Evolutionary conservation across 352 stramenopile genomes (phyloP).

Genomic region (Pythium myriotylum): DNA sequence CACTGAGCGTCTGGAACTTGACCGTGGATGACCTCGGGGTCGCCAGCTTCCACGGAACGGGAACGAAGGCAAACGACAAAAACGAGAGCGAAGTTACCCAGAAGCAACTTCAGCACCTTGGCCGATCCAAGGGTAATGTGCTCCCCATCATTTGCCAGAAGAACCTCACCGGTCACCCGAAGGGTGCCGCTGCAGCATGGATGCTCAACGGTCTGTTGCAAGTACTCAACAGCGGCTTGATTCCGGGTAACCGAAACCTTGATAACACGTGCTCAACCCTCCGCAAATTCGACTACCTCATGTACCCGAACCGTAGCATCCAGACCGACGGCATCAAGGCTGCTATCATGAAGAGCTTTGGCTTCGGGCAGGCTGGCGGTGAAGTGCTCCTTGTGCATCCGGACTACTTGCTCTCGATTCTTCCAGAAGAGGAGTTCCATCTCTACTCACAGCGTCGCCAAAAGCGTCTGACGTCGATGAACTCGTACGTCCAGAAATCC

Average conservation of each 20-base stretch:
- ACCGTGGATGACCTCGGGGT: constrained; percentile 82
- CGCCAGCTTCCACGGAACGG: constrained; percentile 84
- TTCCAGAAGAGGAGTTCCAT: constrained; percentile 49
- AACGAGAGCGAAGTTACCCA: constrained; percentile 89
- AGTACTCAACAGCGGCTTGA: constrained; percentile 72
- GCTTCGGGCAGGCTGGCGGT: constrained; percentile 77
- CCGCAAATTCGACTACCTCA: constrained; percentile 75
- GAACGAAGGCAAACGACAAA: constrained; percentile 85
- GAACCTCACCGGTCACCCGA: constrained; percentile 80
- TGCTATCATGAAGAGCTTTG: constrained; percentile 83
- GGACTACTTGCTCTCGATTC: constrained; percentile 68
- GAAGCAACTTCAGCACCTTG: constrained; percentile 81
- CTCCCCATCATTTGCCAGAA: constrained; percentile 85
- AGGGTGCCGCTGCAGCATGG: constrained; percentile 80
- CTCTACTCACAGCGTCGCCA: constrained; percentile 61
- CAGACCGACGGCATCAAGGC: constrained; percentile 83
- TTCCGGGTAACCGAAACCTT: constrained; percentile 82
- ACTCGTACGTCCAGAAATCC: constrained; percentile 77
- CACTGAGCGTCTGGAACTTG: constrained; percentile 78
- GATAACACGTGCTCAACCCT: constrained; percentile 78
- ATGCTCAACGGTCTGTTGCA: constrained; percentile 86
- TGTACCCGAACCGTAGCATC: constrained; percentile 82
- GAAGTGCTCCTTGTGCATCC: constrained; percentile 79
- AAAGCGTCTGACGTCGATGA: constrained; percentile 71
- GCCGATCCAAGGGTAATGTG: constrained; percentile 71